A percentile compares a stretch with the other conserved stretches of the same genome.
Conservation (phyloP, 352 stramenopile species). For the Phytophthora fragariae region DNA sequence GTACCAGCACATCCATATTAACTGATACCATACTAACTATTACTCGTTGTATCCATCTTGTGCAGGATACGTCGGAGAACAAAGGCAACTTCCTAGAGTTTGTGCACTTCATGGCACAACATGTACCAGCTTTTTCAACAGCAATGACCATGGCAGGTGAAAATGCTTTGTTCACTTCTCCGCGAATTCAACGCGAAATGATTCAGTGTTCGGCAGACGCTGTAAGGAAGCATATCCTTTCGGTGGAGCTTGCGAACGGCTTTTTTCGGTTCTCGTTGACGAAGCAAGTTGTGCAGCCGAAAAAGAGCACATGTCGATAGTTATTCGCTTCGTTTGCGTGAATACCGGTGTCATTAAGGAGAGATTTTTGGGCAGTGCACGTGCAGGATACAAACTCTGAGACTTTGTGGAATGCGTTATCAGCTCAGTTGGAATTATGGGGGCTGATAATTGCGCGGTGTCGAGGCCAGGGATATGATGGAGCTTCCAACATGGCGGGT, state of each 20-base stretch:
- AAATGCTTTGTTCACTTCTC: not conserved
- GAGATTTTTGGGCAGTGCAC: not conserved
- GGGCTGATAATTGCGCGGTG: not conserved
- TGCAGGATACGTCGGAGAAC: not conserved
- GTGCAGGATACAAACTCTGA: not conserved
- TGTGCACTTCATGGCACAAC: not conserved
- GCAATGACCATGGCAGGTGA: not conserved
- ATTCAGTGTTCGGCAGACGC: not conserved
- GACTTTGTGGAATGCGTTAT: not conserved
- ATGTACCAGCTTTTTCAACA: not conserved
- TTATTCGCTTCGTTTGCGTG: not conserved
- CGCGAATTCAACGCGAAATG: not conserved
- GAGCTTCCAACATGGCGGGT: not conserved
- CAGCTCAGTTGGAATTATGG: not conserved
- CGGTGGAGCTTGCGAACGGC: not conserved
- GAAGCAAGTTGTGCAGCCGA: not conserved
- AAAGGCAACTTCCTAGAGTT: not conserved
- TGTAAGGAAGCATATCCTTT: not conserved
- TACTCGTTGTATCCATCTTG: not conserved
- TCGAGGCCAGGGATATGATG: not conserved
- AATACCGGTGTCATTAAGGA: not conserved
- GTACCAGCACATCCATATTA: not conserved
- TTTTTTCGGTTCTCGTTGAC: not conserved
- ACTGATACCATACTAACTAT: not conserved
- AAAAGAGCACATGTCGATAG: not conserved